Evolutionary conservation across 805 yeast species (phyloP).

Genomic region (Saccharomyces mikatae): DNA sequence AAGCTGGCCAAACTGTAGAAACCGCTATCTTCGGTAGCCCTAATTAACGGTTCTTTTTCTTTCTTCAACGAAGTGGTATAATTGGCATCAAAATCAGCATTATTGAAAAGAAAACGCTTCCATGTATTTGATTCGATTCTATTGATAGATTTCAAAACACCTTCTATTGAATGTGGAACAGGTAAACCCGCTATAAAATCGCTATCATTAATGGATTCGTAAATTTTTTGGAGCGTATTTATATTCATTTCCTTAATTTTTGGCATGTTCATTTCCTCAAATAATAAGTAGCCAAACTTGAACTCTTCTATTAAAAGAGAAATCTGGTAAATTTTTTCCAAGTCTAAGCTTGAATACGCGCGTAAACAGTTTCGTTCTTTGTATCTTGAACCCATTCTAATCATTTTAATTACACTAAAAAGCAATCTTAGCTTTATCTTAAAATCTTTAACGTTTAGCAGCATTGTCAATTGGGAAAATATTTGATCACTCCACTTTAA

Average conservation of each 20-base stretch:
- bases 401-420: constrained; percentile 20
- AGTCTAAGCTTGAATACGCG: constrained; percentile 17
- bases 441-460: constrained; percentile 1
- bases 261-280: constrained; percentile 28
- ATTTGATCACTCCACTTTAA: neutral
- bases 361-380: constrained; percentile 10
- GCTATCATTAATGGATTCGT: constrained; percentile 46
- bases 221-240: constrained; percentile 31
- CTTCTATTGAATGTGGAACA: constrained; percentile 42
- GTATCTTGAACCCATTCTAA: constrained; percentile 20
- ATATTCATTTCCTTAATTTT: constrained; percentile 6
- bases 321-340: constrained; percentile 7
- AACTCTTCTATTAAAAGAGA: constrained; percentile 14
- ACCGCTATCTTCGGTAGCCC: constrained; percentile 44
- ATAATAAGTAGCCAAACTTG: constrained; percentile 30
- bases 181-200: constrained; percentile 66
- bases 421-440: constrained; percentile 10
- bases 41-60: constrained; percentile 17
- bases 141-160: constrained; percentile 40
- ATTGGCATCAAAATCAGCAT: constrained; percentile 48
- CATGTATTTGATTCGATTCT: constrained; percentile 27
- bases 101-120: constrained; percentile 44
- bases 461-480: neutral
- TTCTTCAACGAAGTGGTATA: constrained; percentile 4
- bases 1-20: constrained; percentile 46